Percentiles rank a stretch among this genome's conserved stretches.
Evolutionary conservation across 768 basidiomycete species (phyloP).

Genomic region (Podaxis rugospora): DNA sequence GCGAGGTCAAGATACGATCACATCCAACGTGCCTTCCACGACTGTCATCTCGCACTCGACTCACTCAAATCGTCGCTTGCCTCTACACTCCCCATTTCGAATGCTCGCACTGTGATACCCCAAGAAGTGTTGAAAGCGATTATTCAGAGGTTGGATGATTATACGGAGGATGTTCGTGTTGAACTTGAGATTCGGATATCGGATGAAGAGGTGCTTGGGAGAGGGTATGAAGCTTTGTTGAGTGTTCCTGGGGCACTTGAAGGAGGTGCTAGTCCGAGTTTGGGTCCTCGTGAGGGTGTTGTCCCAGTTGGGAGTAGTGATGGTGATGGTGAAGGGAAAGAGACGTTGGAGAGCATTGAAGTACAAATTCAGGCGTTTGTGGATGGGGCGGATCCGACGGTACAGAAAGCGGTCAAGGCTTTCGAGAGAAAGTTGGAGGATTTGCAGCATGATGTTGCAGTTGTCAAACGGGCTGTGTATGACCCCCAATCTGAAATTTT

Average conservation of each 20-base stretch:
- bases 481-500: constrained; percentile 26
- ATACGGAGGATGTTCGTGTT: constrained; percentile 74
- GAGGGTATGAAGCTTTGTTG: constrained; percentile 68
- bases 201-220: constrained; percentile 62
- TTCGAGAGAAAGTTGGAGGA: constrained; percentile 65
- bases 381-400: constrained; percentile 43
- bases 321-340: constrained; percentile 14
- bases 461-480: constrained; percentile 56
- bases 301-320: constrained; percentile 6
- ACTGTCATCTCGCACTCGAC: constrained; percentile 65
- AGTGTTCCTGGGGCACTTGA: constrained; percentile 48
- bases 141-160: constrained; percentile 64
- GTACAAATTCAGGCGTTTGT: constrained; percentile 52
- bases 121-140: constrained; percentile 42
- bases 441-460: constrained; percentile 72
- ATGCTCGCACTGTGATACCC: constrained; percentile 16
- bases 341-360: constrained; percentile 34
- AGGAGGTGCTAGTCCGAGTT: constrained; percentile 7
- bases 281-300: neutral
- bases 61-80: constrained; percentile 40
- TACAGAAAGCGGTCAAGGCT: constrained; percentile 39
- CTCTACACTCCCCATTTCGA: constrained; percentile 14
- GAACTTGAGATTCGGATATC: constrained; percentile 77
- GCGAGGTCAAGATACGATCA: constrained; percentile 54
- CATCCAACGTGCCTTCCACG: constrained; percentile 59